Conservation (phyloP, 169 alveolate genomes). For the Cyclospora cayetanensis region DNA sequence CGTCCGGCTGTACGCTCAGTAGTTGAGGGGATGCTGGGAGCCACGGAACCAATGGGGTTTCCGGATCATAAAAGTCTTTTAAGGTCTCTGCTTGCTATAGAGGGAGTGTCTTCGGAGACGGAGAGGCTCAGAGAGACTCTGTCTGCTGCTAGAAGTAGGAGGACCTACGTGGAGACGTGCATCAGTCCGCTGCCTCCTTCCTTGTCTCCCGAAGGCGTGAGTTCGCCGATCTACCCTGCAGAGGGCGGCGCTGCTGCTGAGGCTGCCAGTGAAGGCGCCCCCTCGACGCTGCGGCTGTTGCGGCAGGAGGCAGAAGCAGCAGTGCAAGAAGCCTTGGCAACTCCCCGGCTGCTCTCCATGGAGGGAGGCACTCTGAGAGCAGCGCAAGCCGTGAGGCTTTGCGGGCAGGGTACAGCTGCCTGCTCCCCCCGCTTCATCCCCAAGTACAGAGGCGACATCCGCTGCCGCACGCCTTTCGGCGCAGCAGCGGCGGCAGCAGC, state of each 20-base stretch:
- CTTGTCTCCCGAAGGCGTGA: neutral
- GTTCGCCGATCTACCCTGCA: neutral
- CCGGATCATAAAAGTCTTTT: conserved; percentile 5
- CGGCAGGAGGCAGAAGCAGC: conserved; percentile 65
- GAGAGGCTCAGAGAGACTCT: neutral
- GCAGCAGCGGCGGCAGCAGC: conserved; percentile 60
- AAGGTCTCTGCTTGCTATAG: neutral
- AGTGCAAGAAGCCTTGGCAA: conserved; percentile 21
- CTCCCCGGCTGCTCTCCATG: conserved; percentile 28
- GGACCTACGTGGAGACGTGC: neutral
- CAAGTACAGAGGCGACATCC: conserved; percentile 28
- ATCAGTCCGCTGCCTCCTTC: neutral
- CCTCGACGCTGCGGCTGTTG: conserved; percentile 14
- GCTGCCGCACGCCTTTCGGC: conserved; percentile 31
- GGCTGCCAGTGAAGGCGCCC: neutral
- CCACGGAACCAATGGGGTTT: neutral
- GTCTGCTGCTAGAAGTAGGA: conserved; percentile 11
- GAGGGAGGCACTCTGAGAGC: conserved; percentile 19
- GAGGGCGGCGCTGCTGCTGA: conserved; percentile 9
- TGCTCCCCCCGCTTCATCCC: conserved; percentile 43
- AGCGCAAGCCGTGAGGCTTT: conserved; percentile 48
- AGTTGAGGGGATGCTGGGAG: conserved; percentile 8
- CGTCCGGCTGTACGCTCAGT: neutral
- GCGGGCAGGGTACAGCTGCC: conserved; percentile 30
- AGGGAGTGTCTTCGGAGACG: neutral